A percentile compares a stretch with the other conserved stretches of the same genome.
phyloP scores from a whole-genome alignment of 75 land plant species.

The Larix kaempferi region DNA sequence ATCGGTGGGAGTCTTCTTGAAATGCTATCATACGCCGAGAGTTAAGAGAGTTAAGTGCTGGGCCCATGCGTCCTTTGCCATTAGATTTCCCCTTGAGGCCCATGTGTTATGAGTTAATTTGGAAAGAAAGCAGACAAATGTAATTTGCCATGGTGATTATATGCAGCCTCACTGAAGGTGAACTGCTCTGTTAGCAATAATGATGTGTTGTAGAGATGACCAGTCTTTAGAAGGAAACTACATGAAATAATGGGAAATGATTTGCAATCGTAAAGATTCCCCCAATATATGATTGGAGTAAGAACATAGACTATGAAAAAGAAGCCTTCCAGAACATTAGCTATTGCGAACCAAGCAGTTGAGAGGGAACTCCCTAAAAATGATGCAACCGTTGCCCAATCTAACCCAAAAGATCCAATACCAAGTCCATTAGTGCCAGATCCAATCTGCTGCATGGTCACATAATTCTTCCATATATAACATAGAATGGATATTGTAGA shows the following conservation, averaged over 20 bases:
- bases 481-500: constrained; percentile 30
- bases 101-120: too few relatives aligned
- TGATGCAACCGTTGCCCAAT: constrained; percentile 29
- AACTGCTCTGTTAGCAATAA: constrained; percentile 24
- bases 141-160: constrained; percentile 34
- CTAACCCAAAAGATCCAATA: constrained; percentile 32
- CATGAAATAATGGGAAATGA: constrained; percentile 18
- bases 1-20: too few relatives aligned
- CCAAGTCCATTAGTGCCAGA: constrained; percentile 36
- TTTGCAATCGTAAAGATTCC: constrained; percentile 23
- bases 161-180: constrained; percentile 25
- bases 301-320: constrained; percentile 13
- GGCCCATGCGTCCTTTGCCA: too few relatives aligned
- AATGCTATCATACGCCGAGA: too few relatives aligned
- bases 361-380: constrained; percentile 12
- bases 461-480: constrained; percentile 31
- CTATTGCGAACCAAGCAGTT: constrained; percentile 26
- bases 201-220: constrained; percentile 29
- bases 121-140: constrained; percentile 56
- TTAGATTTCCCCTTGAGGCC: too few relatives aligned
- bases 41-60: too few relatives aligned
- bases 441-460: constrained; percentile 37
- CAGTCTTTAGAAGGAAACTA: constrained; percentile 9
- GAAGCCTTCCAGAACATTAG: constrained; percentile 20
- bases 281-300: constrained; percentile 15